A percentile compares a stretch with the other conserved stretches of the same genome.
These are phyloP conservation scores for Boletus tomentosulus DNA, from an alignment of 768 basidiomycete genomes.

Conservation along the genomic window DNA sequence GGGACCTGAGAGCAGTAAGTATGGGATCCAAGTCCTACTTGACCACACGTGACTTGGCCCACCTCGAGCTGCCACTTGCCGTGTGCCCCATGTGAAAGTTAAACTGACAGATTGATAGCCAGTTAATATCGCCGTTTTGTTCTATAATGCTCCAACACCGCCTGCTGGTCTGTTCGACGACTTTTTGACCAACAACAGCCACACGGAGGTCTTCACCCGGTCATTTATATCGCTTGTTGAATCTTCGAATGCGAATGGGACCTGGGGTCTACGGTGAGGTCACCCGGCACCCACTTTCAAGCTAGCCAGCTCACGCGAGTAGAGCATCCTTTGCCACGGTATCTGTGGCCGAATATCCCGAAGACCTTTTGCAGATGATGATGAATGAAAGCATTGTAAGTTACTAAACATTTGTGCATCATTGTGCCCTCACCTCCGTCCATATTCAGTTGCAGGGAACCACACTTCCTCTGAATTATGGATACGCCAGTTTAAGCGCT, in stretches of 20 bases:
- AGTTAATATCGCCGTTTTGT: constrained; percentile 36
- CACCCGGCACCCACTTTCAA: not conserved
- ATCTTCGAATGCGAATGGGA: constrained; percentile 15
- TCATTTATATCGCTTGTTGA: constrained; percentile 25
- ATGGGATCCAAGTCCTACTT: not conserved
- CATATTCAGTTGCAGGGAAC: constrained; percentile 42
- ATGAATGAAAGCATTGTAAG: constrained; percentile 17
- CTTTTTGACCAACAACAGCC: constrained; percentile 24
- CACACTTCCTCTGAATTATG: constrained; percentile 31
- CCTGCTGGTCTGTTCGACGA: constrained; percentile 25
- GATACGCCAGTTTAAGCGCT: constrained; percentile 43
- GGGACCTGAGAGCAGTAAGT: constrained; percentile 32
- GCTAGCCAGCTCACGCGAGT: not conserved
- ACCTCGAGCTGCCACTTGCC: not conserved
- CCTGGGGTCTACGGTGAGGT: constrained; percentile 23
- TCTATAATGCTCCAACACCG: constrained; percentile 49
- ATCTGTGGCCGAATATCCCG: constrained; percentile 22
- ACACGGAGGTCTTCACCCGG: constrained; percentile 15
- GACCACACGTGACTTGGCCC: constrained; percentile 2
- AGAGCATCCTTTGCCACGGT: constrained; percentile 23
- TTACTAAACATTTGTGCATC: not conserved
- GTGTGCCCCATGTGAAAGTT: not conserved
- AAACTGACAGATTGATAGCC: constrained; percentile 8
- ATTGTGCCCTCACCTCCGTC: not conserved
- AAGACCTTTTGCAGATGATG: constrained; percentile 17